These are phyloP conservation scores for Chaetomiaceae sp. DNA, from an alignment of 2,329 filamentous ascomycete species.

Conservation along the genomic window DNA sequence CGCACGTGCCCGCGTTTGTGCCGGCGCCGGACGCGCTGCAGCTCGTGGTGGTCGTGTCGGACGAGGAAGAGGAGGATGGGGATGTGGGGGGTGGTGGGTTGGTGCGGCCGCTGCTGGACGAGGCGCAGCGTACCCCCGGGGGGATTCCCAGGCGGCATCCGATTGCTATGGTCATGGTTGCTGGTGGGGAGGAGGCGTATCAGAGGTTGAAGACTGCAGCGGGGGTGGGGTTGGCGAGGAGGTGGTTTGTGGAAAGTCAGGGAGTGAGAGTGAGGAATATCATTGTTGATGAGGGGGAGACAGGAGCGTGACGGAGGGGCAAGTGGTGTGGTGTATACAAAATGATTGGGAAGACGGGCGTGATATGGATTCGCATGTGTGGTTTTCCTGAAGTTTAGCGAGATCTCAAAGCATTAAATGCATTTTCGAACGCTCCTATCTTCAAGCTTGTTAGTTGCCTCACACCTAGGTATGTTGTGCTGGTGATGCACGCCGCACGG, in stretches of 20 bases:
- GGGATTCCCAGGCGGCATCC: conserved; percentile 65
- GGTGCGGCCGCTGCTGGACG: conserved; percentile 65
- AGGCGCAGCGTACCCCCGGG: conserved; percentile 62
- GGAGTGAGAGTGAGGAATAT: conserved; percentile 75
- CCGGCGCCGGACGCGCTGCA: conserved; percentile 59
- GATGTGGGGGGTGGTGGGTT: no score
- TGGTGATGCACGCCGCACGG: no score
- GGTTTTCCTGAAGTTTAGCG: no score
- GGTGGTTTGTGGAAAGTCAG: conserved; percentile 76
- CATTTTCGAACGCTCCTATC: no score
- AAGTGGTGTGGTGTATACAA: no score
- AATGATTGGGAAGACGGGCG: neutral
- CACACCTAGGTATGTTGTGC: no score
- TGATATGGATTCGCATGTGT: no score
- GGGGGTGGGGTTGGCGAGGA: conserved; percentile 66
- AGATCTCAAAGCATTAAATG: no score
- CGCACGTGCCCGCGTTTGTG: conserved; percentile 73
- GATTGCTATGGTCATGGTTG: conserved; percentile 78
- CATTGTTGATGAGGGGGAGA: conserved; percentile 46
- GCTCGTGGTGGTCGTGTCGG: conserved; percentile 72
- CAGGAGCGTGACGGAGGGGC: neutral
- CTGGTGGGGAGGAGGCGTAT: conserved; percentile 62
- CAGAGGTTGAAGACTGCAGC: conserved; percentile 55
- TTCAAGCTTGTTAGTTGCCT: no score
- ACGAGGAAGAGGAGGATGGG: conserved; percentile 38